phyloP scores from a whole-genome alignment of 164 flowering plant species.

The Kingdonia uniflora region DNA sequence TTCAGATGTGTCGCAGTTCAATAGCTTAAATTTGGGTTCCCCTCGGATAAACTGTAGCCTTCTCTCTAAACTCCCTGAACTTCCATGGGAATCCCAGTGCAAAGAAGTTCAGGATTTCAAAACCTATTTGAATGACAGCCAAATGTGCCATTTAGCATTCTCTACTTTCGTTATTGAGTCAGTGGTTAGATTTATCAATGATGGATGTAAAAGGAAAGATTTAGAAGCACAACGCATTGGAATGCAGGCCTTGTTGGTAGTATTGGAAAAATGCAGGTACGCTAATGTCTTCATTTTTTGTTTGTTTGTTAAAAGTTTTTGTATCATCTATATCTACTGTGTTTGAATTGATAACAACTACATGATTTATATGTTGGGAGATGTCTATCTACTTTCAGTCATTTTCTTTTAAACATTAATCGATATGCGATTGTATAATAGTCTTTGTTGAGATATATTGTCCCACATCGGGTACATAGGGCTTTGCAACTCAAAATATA shows the following conservation, averaged over 20 bases:
- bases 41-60: constrained; percentile 8
- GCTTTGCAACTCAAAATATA: too few relatives aligned
- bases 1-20: constrained; percentile 23
- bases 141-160: constrained; percentile 22
- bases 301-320: too few relatives aligned
- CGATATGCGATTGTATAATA: too few relatives aligned
- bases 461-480: too few relatives aligned
- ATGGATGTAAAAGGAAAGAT: constrained; percentile 36
- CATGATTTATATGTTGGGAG: not conserved
- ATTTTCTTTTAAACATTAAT: too few relatives aligned
- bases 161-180: constrained; percentile 33
- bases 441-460: too few relatives aligned
- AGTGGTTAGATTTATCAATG: constrained; percentile 37
- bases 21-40: constrained; percentile 10
- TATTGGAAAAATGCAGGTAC: constrained; percentile 50
- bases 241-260: constrained; percentile 30
- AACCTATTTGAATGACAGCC: constrained; percentile 19
- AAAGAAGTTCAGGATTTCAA: constrained; percentile 36
- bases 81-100: constrained; percentile 46
- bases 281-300: too few relatives aligned
- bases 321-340: not conserved
- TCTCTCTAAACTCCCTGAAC: constrained; percentile 25
- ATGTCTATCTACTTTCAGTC: too few relatives aligned
- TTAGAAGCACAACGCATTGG: constrained; percentile 41
- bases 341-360: not conserved